Evolutionary conservation across 1,284 basidiomycete genomes (phyloP).

Genomic region (Cutaneotrichosporon cyanovorans): DNA sequence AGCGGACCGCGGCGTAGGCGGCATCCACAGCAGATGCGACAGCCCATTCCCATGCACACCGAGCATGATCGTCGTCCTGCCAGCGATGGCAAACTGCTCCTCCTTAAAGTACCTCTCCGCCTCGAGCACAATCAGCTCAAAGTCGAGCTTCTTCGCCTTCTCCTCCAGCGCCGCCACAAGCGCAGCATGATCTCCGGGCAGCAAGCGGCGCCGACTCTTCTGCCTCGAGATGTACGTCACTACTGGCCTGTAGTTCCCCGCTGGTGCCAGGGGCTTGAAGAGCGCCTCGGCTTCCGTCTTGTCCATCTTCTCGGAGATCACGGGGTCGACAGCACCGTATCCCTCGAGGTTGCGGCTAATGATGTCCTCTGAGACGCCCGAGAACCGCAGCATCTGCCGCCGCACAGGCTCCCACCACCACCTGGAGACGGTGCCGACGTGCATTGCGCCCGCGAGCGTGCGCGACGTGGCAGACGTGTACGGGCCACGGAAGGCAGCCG

Average conservation of each 20-base stretch:
- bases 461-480: constrained; percentile 61
- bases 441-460: constrained; percentile 49
- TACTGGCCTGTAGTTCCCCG: constrained; percentile 49
- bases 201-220: constrained; percentile 53
- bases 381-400: constrained; percentile 56
- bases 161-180: constrained; percentile 56
- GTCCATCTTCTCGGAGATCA: constrained; percentile 4
- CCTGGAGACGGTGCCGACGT: constrained; percentile 48
- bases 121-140: constrained; percentile 53
- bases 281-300: constrained; percentile 5
- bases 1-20: constrained; percentile 40
- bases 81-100: constrained; percentile 44
- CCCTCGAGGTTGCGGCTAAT: constrained; percentile 42
- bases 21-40: constrained; percentile 47
- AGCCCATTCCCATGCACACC: constrained; percentile 47
- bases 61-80: constrained; percentile 45
- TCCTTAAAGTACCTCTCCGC: constrained; percentile 43
- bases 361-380: constrained; percentile 49
- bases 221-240: constrained; percentile 72
- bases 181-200: constrained; percentile 54
- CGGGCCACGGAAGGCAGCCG: constrained; percentile 61
- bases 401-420: constrained; percentile 65
- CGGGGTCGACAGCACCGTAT: constrained; percentile 39
- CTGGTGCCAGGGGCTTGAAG: constrained; percentile 20
- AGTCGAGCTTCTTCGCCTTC: constrained; percentile 53